Evolutionary conservation across 805 yeast genomes (phyloP).

Genomic region (Wickerhamomyces xylosicus): DNA sequence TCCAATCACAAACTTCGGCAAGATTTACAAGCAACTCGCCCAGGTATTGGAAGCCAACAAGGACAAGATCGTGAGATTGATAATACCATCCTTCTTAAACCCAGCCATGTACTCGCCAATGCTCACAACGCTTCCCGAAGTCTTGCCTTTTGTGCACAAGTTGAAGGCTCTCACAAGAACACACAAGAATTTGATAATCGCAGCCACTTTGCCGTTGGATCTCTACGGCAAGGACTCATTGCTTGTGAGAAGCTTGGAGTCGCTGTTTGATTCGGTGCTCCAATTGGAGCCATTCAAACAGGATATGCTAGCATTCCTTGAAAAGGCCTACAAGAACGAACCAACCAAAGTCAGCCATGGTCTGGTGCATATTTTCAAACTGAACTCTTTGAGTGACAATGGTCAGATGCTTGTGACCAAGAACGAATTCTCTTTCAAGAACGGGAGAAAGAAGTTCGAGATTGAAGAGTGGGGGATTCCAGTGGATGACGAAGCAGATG

Average conservation of each 20-base stretch:
- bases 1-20: slow-evolving; percentile 23
- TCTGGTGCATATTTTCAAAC: slow-evolving; percentile 59
- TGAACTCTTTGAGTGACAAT: slow-evolving; percentile 62
- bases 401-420: slow-evolving; percentile 72
- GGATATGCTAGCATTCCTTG: slow-evolving; percentile 54
- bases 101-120: slow-evolving; percentile 62
- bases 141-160: slow-evolving; percentile 52
- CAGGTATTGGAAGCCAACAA: slow-evolving; percentile 31
- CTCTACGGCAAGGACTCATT: slow-evolving; percentile 47
- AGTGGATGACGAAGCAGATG: slow-evolving; percentile 54
- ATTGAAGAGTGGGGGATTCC: slow-evolving; percentile 97
- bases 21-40: slow-evolving; percentile 31
- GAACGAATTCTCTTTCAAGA: slow-evolving; percentile 79
- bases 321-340: slow-evolving; percentile 57
- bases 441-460: slow-evolving; percentile 74
- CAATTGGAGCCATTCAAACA: slow-evolving; percentile 78
- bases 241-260: slow-evolving; percentile 43
- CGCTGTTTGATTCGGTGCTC: slow-evolving; percentile 54
- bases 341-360: slow-evolving; percentile 82
- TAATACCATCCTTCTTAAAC: slow-evolving; percentile 68
- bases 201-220: slow-evolving; percentile 52
- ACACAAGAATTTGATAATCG: slow-evolving; percentile 36
- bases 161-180: slow-evolving; percentile 43
- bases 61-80: slow-evolving; percentile 47
- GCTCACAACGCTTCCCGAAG: slow-evolving; percentile 32